Percentiles rank a stretch among this genome's conserved stretches.
Conservation (phyloP, 805 yeast species). For the Suhomyces xylopsoci region DNA sequence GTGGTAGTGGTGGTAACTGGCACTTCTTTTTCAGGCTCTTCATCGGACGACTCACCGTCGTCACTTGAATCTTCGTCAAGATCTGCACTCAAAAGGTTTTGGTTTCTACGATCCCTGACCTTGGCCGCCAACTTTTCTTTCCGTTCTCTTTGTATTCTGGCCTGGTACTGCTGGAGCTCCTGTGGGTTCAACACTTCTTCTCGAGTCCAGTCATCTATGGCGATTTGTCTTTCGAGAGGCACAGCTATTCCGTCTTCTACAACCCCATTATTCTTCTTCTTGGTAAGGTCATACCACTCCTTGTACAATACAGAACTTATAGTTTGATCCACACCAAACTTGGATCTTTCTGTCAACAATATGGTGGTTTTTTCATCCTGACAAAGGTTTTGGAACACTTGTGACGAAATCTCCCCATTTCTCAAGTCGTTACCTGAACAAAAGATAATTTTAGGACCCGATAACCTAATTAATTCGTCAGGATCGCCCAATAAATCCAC, state of each 20-base stretch:
- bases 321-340: conserved; percentile 36
- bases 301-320: conserved; percentile 48
- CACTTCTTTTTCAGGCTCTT: conserved; percentile 13
- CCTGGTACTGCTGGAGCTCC: conserved; percentile 50
- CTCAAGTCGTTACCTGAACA: conserved; percentile 67
- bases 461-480: conserved; percentile 50
- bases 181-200: conserved; percentile 51
- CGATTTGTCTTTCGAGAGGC: conserved; percentile 44
- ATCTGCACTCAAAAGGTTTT: conserved; percentile 37
- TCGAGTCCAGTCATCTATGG: conserved; percentile 37
- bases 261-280: conserved; percentile 29
- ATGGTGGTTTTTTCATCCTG: conserved; percentile 65
- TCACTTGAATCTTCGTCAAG: conserved; percentile 33
- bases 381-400: conserved; percentile 54
- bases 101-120: conserved; percentile 39
- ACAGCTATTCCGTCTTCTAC: conserved; percentile 63
- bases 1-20: conserved; percentile 1
- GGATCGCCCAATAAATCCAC: conserved; percentile 54
- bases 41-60: conserved; percentile 29
- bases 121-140: conserved; percentile 39
- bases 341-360: conserved; percentile 67
- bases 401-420: conserved; percentile 59
- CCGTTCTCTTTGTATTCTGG: conserved; percentile 45
- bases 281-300: conserved; percentile 51
- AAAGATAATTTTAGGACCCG: conserved; percentile 77